Conservation (phyloP, 1,284 basidiomycete species). For the Wallemia ichthyophaga region DNA sequence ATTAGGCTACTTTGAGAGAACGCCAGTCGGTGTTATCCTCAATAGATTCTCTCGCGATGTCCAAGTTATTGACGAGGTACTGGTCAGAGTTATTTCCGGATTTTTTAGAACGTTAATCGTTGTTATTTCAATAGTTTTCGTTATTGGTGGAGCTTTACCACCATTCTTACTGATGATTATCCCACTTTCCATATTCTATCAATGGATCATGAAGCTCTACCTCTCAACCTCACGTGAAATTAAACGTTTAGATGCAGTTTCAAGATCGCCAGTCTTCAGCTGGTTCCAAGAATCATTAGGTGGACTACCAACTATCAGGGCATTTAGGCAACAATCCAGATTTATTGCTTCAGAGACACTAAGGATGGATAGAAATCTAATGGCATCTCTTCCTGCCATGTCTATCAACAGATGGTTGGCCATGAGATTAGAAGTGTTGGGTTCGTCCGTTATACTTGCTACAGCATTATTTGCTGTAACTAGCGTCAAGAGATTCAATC, state of each 20-base stretch:
- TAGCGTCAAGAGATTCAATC: conserved; percentile 31
- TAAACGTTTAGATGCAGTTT: conserved; percentile 68
- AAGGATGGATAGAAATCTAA: conserved; percentile 53
- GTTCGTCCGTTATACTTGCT: conserved; percentile 45
- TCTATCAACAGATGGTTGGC: conserved; percentile 36
- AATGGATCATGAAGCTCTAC: conserved; percentile 21
- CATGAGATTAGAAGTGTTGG: conserved; percentile 34
- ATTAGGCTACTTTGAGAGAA: conserved; percentile 58
- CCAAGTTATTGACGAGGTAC: conserved; percentile 45
- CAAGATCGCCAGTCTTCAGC: conserved; percentile 61
- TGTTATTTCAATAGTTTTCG: conserved; percentile 1
- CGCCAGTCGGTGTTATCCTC: conserved; percentile 44
- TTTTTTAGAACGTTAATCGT: conserved; percentile 28
- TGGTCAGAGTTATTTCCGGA: conserved; percentile 37
- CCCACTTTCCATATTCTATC: conserved; percentile 44
- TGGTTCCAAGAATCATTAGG: conserved; percentile 39
- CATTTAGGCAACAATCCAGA: conserved; percentile 35
- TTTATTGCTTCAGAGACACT: conserved; percentile 51
- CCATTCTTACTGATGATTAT: conserved; percentile 45
- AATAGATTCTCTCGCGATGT: conserved; percentile 79
- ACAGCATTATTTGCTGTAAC: conserved; percentile 37
- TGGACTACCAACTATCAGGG: conserved; percentile 60
- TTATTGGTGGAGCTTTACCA: conserved; percentile 32
- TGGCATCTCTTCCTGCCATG: conserved; percentile 40
- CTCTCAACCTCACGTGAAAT: conserved; percentile 67